A percentile compares a stretch with the other conserved stretches of the same genome.
Evolutionary conservation across 179 eudicot species (phyloP).

Genomic region (Beta lomatogona): DNA sequence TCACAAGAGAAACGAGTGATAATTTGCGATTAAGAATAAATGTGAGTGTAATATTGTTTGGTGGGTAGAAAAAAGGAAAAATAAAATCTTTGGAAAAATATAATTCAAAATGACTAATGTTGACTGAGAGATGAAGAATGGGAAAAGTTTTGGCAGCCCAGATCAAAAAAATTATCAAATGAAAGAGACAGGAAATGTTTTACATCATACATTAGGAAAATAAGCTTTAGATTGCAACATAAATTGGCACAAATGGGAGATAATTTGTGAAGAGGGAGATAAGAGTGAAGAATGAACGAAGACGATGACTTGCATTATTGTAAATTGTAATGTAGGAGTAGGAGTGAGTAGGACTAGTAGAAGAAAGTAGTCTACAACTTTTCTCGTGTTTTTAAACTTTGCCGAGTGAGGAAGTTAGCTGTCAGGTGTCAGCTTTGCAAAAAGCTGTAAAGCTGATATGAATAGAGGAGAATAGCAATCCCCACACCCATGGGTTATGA

Average conservation of each 20-base stretch:
- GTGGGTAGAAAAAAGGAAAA: not conserved
- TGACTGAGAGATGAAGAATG: no score
- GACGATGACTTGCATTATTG: not conserved
- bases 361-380: not conserved
- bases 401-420: not conserved
- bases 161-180: no score
- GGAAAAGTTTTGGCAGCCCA: no score
- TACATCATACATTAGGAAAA: no score
- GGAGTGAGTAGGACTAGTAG: not conserved
- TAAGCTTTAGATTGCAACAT: no score
- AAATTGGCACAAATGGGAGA: no score
- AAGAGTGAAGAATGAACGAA: not conserved
- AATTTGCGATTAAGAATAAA: not conserved
- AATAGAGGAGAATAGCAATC: not conserved
- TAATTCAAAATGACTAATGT: no score
- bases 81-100: no score
- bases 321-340: not conserved
- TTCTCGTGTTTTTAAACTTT: not conserved
- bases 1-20: not conserved
- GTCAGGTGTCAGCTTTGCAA: slow-evolving; percentile 4
- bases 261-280: no score
- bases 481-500: not conserved
- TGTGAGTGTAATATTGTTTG: not conserved
- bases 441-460: not conserved
- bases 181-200: no score